Evolutionary conservation across 768 basidiomycete genomes (phyloP), one percentile per base, ranked within the genome.

Genomic region (Porphyrellus cyaneotinctus): DNA sequence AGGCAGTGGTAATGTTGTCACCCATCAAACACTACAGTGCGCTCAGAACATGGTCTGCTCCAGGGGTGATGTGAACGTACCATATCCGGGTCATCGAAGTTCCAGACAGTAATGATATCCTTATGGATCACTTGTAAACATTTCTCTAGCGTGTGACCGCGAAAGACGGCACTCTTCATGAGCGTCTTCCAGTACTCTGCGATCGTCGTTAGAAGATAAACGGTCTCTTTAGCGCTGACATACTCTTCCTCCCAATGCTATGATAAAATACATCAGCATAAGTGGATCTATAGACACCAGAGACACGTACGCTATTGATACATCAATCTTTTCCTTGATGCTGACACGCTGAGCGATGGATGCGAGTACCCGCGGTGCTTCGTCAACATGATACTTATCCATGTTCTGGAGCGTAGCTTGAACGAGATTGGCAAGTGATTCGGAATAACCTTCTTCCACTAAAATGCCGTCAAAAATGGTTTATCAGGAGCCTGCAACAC

Each of bases 251-350:
- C 26, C 58, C 58, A 6, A 59, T 2, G 5, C 58, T 59, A 9
- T 2, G 31, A 22, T 1, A 20, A 3, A 24, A 38, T 8, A 38
- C 14, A 15, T 59, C 1, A 33, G 28, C 26, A 28, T 28, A 28
- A 31, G 33, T 9, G 28, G 11, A 43, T 18, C 3, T 7, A 17
- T 2, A 9, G 17, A 36, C 12, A 13, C 8, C 23, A 35, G 18
- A 7, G 6, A 3, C 7, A 46, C 57, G 8, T 60, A 56, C 58
- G 31, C 13, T 24, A 59, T 51, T 4, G 58, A 59, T 35, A 32
- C 18, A 6, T 60, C 58, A 2, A 60, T 39, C 28, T 59, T 59
- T 15, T 56, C 33, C 41, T 60, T 59, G 17, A 60, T 48, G 4
- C 46, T 51, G 30, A 60, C 36, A 8, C 58, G 53, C 7, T 59